Conservation (phyloP, 169 alveolate genomes). For the Plasmodium sp. region DNA sequence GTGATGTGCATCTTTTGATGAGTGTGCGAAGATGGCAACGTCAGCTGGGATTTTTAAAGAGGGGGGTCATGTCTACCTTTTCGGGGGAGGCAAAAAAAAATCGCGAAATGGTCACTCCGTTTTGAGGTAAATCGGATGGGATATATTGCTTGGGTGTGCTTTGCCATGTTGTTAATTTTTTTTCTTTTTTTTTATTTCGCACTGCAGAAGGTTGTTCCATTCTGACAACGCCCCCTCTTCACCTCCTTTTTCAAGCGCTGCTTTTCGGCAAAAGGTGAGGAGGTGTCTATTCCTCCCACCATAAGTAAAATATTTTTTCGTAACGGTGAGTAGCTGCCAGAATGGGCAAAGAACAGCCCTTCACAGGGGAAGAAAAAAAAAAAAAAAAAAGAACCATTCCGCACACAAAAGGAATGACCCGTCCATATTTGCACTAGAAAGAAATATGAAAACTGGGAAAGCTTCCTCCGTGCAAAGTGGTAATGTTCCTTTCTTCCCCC, state of each 20-base stretch:
- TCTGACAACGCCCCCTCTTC: not conserved
- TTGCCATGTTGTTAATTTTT: not conserved
- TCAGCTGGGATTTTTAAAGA: not conserved
- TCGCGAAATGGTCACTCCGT: not conserved
- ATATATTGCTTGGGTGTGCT: not conserved
- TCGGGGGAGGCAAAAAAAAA: not conserved
- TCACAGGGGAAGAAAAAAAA: not conserved
- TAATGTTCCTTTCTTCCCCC: not conserved
- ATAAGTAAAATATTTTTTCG: not conserved
- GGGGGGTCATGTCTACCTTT: not conserved
- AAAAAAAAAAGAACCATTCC: not conserved
- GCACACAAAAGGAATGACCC: not conserved
- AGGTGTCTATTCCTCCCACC: not conserved
- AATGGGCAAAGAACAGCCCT: not conserved
- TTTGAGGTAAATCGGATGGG: not conserved
- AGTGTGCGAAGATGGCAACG: not conserved
- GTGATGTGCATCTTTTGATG: not conserved
- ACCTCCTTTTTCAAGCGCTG: not conserved
- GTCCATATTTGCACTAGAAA: not conserved
- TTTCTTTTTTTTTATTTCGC: not conserved
- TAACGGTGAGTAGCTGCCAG: not conserved
- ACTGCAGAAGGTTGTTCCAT: not conserved
- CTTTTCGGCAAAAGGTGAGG: not conserved
- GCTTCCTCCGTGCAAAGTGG: not conserved
- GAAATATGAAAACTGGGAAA: not conserved